Conservation (phyloP, 2,329 filamentous ascomycete genomes). For the Periglandula ipomoeae region DNA sequence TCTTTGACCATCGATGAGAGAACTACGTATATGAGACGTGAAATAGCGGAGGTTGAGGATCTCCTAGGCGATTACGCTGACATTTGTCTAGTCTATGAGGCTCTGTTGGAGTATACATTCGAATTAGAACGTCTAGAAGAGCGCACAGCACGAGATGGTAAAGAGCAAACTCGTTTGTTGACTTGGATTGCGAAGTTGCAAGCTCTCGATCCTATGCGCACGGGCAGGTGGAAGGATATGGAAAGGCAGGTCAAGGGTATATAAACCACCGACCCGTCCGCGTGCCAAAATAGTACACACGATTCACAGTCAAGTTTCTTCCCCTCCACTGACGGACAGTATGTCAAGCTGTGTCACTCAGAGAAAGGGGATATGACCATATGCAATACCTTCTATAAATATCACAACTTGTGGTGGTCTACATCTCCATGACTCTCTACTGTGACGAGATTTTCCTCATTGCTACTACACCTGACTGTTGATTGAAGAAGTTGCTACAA, state of each 20-base stretch:
- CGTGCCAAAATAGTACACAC: too few species aligned
- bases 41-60: conserved; percentile 3
- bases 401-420: too few species aligned
- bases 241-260: background rate
- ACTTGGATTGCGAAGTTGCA: conserved; percentile 1
- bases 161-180: background rate
- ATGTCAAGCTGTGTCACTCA: too few species aligned
- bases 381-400: too few species aligned
- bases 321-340: too few species aligned
- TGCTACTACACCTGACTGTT: too few species aligned
- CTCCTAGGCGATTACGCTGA: conserved; percentile 4
- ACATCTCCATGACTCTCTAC: too few species aligned
- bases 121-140: background rate
- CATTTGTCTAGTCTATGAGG: conserved; percentile 4
- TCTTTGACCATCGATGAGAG: background rate
- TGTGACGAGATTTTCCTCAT: too few species aligned
- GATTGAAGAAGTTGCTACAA: too few species aligned
- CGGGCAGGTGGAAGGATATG: conserved; percentile 2
- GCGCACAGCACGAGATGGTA: background rate
- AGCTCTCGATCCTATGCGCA: conserved; percentile 3
- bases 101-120: conserved; percentile 3
- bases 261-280: too few species aligned
- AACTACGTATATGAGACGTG: background rate
- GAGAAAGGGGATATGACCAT: too few species aligned
- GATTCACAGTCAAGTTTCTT: too few species aligned